Evolutionary conservation across 2,329 filamentous ascomycete genomes (phyloP).

Genomic region (Davidsoniella neocaledoniae): DNA sequence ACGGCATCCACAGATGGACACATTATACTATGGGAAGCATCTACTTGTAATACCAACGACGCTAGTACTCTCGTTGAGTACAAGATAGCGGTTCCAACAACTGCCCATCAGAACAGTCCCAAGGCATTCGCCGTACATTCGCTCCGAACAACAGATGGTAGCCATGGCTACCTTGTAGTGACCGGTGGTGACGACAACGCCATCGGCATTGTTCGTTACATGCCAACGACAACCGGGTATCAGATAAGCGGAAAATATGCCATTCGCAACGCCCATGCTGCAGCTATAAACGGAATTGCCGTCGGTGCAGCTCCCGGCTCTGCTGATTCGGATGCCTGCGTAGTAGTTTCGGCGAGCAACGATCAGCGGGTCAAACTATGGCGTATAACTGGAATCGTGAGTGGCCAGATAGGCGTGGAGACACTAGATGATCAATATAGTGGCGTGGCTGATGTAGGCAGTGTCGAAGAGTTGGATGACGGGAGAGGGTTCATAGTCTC

Average conservation of each 20-base stretch:
- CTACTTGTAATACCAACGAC: not conserved
- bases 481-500: slow-evolving; percentile 22
- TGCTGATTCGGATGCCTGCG: not conserved
- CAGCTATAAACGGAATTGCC: slow-evolving; percentile 46
- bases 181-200: slow-evolving; percentile 85
- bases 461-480: slow-evolving; percentile 25
- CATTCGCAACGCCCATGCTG: slow-evolving; percentile 48
- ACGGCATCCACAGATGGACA: slow-evolving; percentile 73
- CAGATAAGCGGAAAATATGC: slow-evolving; percentile 8
- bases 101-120: slow-evolving; percentile 66
- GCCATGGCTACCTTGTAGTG: slow-evolving; percentile 35
- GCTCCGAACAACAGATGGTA: slow-evolving; percentile 53
- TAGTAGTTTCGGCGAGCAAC: slow-evolving; percentile 33
- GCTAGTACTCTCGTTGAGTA: slow-evolving; percentile 14
- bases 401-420: slow-evolving; percentile 18
- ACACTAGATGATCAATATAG: slow-evolving; percentile 36
- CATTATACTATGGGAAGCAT: slow-evolving; percentile 40
- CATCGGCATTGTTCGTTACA: slow-evolving; percentile 28
- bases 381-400: slow-evolving; percentile 20
- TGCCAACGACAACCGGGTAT: slow-evolving; percentile 5
- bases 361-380: slow-evolving; percentile 45
- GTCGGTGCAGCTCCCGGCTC: not conserved
- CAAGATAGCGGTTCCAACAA: slow-evolving; percentile 20
- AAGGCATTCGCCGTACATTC: slow-evolving; percentile 42
- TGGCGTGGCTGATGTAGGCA: slow-evolving; percentile 43